phyloP scores from a whole-genome alignment of 2,329 filamentous ascomycete species.

The Fonsecaea monophora region DNA sequence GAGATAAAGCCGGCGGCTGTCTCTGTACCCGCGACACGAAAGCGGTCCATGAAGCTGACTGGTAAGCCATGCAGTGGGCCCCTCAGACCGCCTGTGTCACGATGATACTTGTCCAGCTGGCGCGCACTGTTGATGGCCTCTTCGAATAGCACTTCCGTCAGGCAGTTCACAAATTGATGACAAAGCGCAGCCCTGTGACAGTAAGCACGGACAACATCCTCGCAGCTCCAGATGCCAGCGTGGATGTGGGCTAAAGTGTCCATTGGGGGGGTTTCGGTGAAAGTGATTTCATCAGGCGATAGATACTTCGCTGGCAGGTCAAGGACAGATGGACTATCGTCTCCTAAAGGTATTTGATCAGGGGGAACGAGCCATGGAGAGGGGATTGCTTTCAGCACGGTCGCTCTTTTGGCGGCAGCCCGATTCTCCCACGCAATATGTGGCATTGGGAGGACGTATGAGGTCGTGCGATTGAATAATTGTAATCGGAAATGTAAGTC shows the following conservation, averaged over 20 bases:
- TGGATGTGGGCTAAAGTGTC: slow-evolving; percentile 26
- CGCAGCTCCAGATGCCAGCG: slow-evolving; percentile 25
- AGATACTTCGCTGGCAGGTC: slow-evolving; percentile 13
- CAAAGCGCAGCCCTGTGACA: slow-evolving; percentile 40
- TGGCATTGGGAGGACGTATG: neutral
- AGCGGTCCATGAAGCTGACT: slow-evolving; percentile 44
- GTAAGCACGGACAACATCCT: slow-evolving; percentile 38
- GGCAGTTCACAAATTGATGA: slow-evolving; percentile 41
- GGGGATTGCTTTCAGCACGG: slow-evolving; percentile 22
- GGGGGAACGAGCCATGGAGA: slow-evolving; percentile 12
- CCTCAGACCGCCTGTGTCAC: slow-evolving; percentile 36
- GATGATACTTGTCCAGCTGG: slow-evolving; percentile 38
- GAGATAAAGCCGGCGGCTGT: slow-evolving; percentile 38
- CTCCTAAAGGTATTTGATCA: slow-evolving; percentile 6
- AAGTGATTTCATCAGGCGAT: slow-evolving; percentile 19
- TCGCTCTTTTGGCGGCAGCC: slow-evolving; percentile 21
- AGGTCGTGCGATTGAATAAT: neutral
- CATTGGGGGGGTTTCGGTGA: slow-evolving; percentile 26
- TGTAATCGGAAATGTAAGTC: neutral
- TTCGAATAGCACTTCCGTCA: slow-evolving; percentile 42
- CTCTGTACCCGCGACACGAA: slow-evolving; percentile 36
- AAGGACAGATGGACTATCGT: slow-evolving; percentile 5
- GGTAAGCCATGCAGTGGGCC: slow-evolving; percentile 45
- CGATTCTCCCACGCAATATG: slow-evolving; percentile 22
- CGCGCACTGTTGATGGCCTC: slow-evolving; percentile 39